Conservation (phyloP, 768 basidiomycete genomes). For the Termitomyces sp. region DNA sequence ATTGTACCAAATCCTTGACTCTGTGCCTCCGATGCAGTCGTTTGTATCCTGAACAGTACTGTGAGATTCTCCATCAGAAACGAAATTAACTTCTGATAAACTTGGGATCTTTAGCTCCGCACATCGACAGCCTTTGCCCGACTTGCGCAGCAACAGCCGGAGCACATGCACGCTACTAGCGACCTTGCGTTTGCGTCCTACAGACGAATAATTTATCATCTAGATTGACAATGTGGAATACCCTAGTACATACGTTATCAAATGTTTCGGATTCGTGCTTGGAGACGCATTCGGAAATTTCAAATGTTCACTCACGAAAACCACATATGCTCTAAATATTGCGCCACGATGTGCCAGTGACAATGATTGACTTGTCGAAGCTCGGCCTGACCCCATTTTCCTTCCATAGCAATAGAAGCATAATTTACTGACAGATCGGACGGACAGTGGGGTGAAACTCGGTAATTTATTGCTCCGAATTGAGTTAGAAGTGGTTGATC, state of each 20-base stretch:
- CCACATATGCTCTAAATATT: not conserved
- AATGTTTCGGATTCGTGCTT: not conserved
- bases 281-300: not conserved
- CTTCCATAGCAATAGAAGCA: not conserved
- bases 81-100: not conserved
- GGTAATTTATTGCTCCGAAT: no score
- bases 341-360: not conserved
- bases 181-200: not conserved
- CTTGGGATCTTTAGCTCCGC: constrained; percentile 32
- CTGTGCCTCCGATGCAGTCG: constrained; percentile 25
- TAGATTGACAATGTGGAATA: not conserved
- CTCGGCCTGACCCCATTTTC: not conserved
- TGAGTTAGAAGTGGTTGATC: no score
- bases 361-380: not conserved
- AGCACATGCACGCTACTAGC: constrained; percentile 4
- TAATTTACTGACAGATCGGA: not conserved
- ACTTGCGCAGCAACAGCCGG: constrained; percentile 26
- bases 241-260: not conserved
- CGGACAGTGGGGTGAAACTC: no score
- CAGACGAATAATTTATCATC: not conserved
- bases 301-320: no score
- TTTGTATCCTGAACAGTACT: constrained; percentile 45
- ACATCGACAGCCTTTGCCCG: constrained; percentile 40
- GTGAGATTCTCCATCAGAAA: constrained; percentile 23
- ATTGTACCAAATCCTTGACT: not conserved